Evolutionary conservation across 202 grass and related monocot species (phyloP).

Genomic region (Hordeum pubiflorum): DNA sequence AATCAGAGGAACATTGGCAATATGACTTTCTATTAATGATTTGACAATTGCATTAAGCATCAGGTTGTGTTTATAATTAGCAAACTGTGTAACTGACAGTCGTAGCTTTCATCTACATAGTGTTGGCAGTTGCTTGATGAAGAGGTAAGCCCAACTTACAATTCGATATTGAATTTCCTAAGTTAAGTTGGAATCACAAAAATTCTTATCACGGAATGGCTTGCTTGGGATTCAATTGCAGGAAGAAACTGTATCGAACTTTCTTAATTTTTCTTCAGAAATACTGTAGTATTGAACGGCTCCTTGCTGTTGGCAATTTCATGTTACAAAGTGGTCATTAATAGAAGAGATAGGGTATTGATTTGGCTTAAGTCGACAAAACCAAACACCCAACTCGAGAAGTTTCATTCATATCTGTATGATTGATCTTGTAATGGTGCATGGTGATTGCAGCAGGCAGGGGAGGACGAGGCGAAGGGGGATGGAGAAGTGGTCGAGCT

Average conservation of each 20-base stretch:
- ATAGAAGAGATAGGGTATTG: background rate
- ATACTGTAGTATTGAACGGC: no score
- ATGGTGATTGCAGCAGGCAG: constrained; percentile 28
- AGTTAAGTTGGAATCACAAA: background rate
- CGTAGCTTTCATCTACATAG: background rate
- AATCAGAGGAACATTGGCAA: background rate
- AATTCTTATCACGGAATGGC: background rate
- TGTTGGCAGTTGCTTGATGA: background rate
- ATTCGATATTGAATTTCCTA: background rate
- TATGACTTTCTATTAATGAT: background rate
- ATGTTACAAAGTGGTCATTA: background rate
- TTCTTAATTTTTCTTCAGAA: background rate
- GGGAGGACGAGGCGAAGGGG: constrained; percentile 9
- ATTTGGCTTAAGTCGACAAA: background rate
- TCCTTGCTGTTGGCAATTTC: background rate
- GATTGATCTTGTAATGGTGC: background rate
- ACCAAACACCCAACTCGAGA: background rate
- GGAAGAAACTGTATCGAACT: background rate
- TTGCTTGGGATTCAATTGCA: constrained; percentile 18
- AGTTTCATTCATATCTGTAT: background rate
- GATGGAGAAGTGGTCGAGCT: constrained; percentile 40
- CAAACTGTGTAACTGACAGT: background rate
- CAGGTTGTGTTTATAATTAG: background rate
- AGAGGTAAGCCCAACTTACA: background rate
- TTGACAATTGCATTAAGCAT: background rate